Percentiles rank a stretch among this genome's conserved stretches.
Conservation (phyloP, 2,329 filamentous ascomycete species). For the Atkinsonella texensis region DNA sequence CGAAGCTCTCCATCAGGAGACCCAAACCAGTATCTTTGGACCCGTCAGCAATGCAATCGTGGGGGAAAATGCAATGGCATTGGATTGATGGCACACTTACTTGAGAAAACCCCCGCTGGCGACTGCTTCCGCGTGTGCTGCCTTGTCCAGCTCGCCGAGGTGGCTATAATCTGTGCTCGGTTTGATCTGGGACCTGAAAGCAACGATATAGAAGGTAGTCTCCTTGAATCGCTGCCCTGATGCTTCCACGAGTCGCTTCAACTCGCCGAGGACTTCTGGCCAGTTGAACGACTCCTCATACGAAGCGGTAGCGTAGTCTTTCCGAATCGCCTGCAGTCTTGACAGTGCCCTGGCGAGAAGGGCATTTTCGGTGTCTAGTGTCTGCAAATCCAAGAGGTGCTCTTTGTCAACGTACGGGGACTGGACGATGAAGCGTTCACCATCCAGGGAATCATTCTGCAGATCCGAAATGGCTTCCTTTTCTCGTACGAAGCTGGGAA, state of each 20-base stretch:
- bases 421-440: constrained; percentile 38
- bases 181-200: constrained; percentile 65
- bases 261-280: constrained; percentile 44
- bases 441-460: constrained; percentile 11
- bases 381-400: constrained; percentile 62
- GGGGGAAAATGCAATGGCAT: not conserved
- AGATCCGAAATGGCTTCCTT: constrained; percentile 15
- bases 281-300: constrained; percentile 74
- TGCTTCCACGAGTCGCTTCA: constrained; percentile 38
- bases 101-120: constrained; percentile 73
- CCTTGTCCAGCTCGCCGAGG: constrained; percentile 62
- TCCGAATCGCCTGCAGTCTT: constrained; percentile 45
- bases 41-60: constrained; percentile 10
- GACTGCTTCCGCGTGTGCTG: constrained; percentile 69
- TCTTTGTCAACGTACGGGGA: constrained; percentile 63
- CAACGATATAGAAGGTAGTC: constrained; percentile 69
- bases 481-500: constrained; percentile 15
- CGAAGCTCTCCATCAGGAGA: constrained; percentile 53
- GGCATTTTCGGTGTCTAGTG: constrained; percentile 51
- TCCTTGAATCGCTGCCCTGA: constrained; percentile 43
- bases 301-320: constrained; percentile 64
- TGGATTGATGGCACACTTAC: constrained; percentile 25
- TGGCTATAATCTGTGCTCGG: constrained; percentile 53
- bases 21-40: constrained; percentile 73
- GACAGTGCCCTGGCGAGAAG: constrained; percentile 63